Base-by-base conservation (phyloP, 352 stramenopile species). In the Phytophthora fragariaefolia region DNA sequence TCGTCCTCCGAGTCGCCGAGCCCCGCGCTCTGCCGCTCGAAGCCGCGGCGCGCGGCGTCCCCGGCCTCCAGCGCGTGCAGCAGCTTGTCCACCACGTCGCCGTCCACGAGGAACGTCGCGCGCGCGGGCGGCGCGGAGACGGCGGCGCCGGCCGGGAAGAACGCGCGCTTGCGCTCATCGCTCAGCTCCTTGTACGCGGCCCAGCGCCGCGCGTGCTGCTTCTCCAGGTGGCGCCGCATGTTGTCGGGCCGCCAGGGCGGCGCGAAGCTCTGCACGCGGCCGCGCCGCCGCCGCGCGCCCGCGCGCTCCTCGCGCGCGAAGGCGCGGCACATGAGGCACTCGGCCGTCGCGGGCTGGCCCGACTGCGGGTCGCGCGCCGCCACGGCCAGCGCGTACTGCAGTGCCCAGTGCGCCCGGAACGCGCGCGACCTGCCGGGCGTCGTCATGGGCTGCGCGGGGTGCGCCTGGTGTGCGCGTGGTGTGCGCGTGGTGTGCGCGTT, bases 231-330 rank as follows among this genome's bases (percentile, higher is more conserved):
- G 5, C 63, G 66, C 38, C 60, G 65, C 66, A 77, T 77, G 36
- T 77, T 72, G 52, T 77, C 70, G 1, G 66, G 68, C 15, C 70
- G 43, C 70, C 70, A 77, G 2, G 70, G 70, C 9, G 27, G 50
- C 17, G 70, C 58, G 66, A 69, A 77, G 22, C 49, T 49, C 18
- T 74, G 68, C 13, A 77, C 60, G 17, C 59, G 63, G 7, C 53
- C 61, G 23, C 34, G 60, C 51, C 70, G 69, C 26, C 68, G 68
- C 45, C 66, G 62, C 23, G 59, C 30, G 20, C 66, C 66, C 26
- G 61, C 47, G 5, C 53, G 69, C 32, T 73, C 66, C 47, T 73
- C 66, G 17, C 66, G 66, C 8, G 42, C 24, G 38, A 73, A 73
- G 28, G 47, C 38, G 5, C 51, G 59, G 12, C 66, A 73, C 66